phyloP scores from a whole-genome alignment of 768 basidiomycete species.

The Cystobasidium tubakii region DNA sequence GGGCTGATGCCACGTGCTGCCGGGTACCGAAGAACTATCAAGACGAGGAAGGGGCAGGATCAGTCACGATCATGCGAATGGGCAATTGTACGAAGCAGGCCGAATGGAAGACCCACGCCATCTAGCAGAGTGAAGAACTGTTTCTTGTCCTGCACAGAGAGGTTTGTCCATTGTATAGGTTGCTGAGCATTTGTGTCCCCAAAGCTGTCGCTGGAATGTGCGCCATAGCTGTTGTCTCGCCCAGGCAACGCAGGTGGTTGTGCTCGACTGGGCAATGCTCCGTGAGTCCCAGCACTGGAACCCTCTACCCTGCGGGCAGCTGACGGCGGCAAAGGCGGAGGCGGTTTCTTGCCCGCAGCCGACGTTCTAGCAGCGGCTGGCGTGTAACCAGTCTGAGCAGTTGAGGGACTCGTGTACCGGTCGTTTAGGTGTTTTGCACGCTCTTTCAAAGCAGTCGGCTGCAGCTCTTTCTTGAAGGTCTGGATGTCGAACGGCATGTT shows the following conservation, averaged over 20 bases:
- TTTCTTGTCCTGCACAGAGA: slow-evolving; percentile 20
- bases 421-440: slow-evolving; percentile 18
- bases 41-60: background rate
- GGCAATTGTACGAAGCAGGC: background rate
- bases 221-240: background rate
- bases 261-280: background rate
- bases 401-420: slow-evolving; percentile 10
- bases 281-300: background rate
- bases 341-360: background rate
- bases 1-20: slow-evolving; percentile 9
- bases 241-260: background rate
- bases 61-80: no score
- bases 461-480: slow-evolving; percentile 18
- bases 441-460: background rate
- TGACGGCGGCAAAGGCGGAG: background rate
- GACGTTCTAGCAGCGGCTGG: background rate
- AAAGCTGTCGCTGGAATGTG: background rate
- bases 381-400: slow-evolving; percentile 4
- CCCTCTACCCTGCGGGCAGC: background rate
- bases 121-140: slow-evolving; percentile 31
- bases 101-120: slow-evolving; percentile 17
- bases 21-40: background rate
- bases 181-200: background rate
- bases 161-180: slow-evolving; percentile 28
- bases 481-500: slow-evolving; percentile 15